phyloP scores from a whole-genome alignment of 345 rosid species.

The Gossypium thurberi region DNA sequence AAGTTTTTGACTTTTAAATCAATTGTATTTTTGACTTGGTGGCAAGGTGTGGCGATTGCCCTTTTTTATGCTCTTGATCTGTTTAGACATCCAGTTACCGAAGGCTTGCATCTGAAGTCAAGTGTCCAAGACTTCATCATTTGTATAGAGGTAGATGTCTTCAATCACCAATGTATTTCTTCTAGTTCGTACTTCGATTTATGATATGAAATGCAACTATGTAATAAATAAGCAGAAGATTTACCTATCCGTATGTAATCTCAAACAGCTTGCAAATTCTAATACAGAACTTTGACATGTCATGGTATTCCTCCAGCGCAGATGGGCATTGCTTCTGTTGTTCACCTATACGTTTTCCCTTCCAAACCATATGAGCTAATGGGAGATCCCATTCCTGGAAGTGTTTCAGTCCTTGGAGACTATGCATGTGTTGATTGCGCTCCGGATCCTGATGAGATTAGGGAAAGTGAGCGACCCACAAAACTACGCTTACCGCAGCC shows the following conservation, averaged over 20 bases:
- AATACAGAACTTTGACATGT: slow-evolving; percentile 31
- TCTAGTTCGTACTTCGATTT: slow-evolving; percentile 7
- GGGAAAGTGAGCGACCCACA: slow-evolving; percentile 98
- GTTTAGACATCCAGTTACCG: slow-evolving; percentile 75
- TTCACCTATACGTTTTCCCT: slow-evolving; percentile 94
- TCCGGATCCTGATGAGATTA: slow-evolving; percentile 89
- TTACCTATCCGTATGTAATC: not conserved
- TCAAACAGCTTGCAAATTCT: not conserved
- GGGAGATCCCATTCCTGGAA: slow-evolving; percentile 81
- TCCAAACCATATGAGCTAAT: slow-evolving; percentile 79
- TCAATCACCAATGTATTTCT: slow-evolving; percentile 16
- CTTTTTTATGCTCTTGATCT: slow-evolving; percentile 72
- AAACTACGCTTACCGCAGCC: slow-evolving; percentile 89
- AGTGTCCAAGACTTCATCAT: slow-evolving; percentile 95
- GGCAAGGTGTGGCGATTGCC: slow-evolving; percentile 99
- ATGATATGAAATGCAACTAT: not conserved
- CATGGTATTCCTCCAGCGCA: slow-evolving; percentile 59
- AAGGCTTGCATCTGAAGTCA: slow-evolving; percentile 78
- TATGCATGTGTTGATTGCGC: slow-evolving; percentile 91
- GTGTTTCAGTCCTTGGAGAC: slow-evolving; percentile 89
- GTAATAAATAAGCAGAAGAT: not conserved
- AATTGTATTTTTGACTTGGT: slow-evolving; percentile 96
- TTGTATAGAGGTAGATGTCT: slow-evolving; percentile 84
- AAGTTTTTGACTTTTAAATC: slow-evolving; percentile 92
- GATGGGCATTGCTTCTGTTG: slow-evolving; percentile 98